Conservation (phyloP, 129 eudicot species). For the Lactuca sativa region DNA sequence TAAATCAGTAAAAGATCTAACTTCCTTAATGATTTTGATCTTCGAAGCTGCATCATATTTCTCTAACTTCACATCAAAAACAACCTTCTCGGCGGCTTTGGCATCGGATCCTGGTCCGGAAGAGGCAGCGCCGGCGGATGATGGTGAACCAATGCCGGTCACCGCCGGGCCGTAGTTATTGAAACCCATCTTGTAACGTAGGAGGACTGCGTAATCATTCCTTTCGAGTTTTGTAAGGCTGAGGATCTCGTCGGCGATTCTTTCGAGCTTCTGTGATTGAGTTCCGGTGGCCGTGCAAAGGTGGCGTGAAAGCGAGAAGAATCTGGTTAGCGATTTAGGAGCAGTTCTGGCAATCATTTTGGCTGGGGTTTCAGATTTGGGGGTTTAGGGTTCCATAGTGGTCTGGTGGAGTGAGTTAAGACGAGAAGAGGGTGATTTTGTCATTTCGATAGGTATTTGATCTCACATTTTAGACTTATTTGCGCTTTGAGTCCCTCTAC, state of each 20-base stretch:
- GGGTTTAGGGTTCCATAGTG: slow-evolving; percentile 10
- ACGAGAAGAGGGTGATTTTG: neutral
- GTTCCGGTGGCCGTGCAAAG: slow-evolving; percentile 47
- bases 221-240: slow-evolving; percentile 70
- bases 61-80: slow-evolving; percentile 81
- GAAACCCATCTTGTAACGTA: slow-evolving; percentile 69
- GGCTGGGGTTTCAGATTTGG: slow-evolving; percentile 1
- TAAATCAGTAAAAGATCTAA: slow-evolving; percentile 70
- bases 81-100: slow-evolving; percentile 54
- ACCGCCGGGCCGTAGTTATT: slow-evolving; percentile 63
- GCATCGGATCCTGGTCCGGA: slow-evolving; percentile 30
- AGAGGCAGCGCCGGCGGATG: slow-evolving; percentile 32
- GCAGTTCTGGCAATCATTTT: slow-evolving; percentile 29
- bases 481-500: neutral
- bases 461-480: neutral
- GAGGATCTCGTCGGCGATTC: slow-evolving; percentile 80
- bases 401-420: neutral
- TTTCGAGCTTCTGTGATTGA: slow-evolving; percentile 58
- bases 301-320: slow-evolving; percentile 18
- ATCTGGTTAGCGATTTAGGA: slow-evolving; percentile 26
- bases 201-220: slow-evolving; percentile 61
- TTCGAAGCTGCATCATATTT: slow-evolving; percentile 73
- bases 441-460: neutral
- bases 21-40: slow-evolving; percentile 84
- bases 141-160: slow-evolving; percentile 39